Evolutionary conservation across 129 eudicot species (phyloP), one percentile per base, ranked within the genome.

Genomic region (Erigeron canadensis): DNA sequence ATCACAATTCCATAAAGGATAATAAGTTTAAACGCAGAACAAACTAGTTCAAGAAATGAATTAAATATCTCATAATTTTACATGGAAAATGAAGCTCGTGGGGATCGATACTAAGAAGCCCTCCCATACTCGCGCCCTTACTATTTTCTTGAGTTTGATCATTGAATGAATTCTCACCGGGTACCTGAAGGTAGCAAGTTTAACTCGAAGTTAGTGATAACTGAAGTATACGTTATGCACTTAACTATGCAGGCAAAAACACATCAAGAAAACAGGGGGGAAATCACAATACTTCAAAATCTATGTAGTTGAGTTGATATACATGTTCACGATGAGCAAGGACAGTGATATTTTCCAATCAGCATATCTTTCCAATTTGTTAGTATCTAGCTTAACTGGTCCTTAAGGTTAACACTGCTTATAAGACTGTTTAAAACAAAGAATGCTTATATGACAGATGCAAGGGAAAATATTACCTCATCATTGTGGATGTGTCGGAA

Each of bases 81-180:
- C 60, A 54, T 54, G 60, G 34, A 54, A 54, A 54, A 17, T 54
- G 60, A 16, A 54, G 60, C 34, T 54, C 60, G 2, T 54, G 60
- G 17, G 60, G 60, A 17, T 54, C 28, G 28, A 54, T 54, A 8
- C 22, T 54, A 2, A 54, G 59, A 54, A 54, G 59, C 18, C 16
- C 53, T 46, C 53, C 53, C 16, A 46, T 46, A 46, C 53, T 8
- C 12, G 5, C 15, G 6, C 15, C 53, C 16, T 11, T 46, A 10
- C 15, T 46, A 13, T 46, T 4, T 46, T 46, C 53, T 46, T 46
- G 53, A 46, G 11, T 11, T 5, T 10, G 12, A 12, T 8, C 53
- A 1, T 46, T n/a, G 53, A 46, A 46, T 46, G 53, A 46, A 13
- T 8, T 46, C n/a, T 46, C 53, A 46, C 5, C 53, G 16, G 16